These are phyloP conservation scores for Lenwebbia sp. DNA, from an alignment of 345 rosid species.

Conservation along the genomic window DNA sequence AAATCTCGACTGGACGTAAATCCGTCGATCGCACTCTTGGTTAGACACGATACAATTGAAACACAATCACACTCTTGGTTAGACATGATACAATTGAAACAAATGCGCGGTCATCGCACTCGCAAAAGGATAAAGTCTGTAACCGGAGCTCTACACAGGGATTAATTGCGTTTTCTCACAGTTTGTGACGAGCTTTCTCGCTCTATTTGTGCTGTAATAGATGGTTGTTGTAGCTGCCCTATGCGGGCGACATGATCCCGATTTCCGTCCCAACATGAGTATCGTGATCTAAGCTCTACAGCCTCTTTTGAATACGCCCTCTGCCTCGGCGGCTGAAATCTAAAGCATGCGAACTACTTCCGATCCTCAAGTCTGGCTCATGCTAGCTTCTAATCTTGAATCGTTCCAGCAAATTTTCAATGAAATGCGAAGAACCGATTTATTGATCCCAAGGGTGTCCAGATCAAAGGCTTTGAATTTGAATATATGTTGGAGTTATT, in stretches of 20 bases:
- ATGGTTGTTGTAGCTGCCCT: too few species aligned
- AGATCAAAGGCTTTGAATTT: too few species aligned
- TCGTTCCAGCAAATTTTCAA: too few species aligned
- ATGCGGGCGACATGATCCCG: too few species aligned
- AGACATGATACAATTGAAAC: neutral
- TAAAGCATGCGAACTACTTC: neutral
- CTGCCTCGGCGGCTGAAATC: neutral
- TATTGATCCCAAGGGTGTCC: too few species aligned
- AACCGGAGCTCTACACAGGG: neutral
- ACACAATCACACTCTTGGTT: neutral
- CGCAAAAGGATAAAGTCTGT: neutral
- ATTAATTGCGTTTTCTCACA: neutral
- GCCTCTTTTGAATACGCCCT: neutral
- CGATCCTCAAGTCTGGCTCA: neutral
- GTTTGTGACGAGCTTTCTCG: neutral
- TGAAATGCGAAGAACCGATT: too few species aligned
- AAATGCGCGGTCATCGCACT: neutral
- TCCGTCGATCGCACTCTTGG: conserved; percentile 11
- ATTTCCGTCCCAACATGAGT: neutral
- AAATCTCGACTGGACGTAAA: neutral
- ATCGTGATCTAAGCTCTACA: neutral
- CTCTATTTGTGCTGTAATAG: too few species aligned
- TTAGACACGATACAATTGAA: too few species aligned
- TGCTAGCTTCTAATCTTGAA: neutral
- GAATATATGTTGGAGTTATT: too few species aligned